Evolutionary conservation across 2,329 filamentous ascomycete genomes (phyloP).

Genomic region (Hypoxylon sp.): DNA sequence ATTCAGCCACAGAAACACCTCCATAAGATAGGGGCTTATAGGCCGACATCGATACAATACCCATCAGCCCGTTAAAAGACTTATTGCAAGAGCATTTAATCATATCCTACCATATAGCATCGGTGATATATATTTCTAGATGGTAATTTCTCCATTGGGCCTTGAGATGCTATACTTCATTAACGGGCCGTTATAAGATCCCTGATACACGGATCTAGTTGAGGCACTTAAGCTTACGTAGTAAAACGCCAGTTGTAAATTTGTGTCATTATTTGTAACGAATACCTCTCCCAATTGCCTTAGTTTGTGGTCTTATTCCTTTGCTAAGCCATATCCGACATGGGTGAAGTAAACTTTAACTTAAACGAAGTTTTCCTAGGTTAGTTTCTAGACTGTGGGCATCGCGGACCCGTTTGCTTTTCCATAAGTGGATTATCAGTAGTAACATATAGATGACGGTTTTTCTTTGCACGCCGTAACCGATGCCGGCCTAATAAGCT

Average conservation of each 20-base stretch:
- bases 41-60: too few species aligned
- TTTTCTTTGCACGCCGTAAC: constrained; percentile 8
- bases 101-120: background rate
- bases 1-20: too few species aligned
- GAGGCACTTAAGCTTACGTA: too few species aligned
- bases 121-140: background rate
- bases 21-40: too few species aligned
- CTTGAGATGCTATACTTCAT: too few species aligned
- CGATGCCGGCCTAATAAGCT: constrained; percentile 10
- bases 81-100: background rate
- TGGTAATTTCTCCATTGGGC: background rate
- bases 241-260: too few species aligned
- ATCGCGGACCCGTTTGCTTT: too few species aligned
- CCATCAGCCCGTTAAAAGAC: too few species aligned
- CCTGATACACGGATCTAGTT: too few species aligned
- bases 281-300: background rate
- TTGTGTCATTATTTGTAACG: too few species aligned
- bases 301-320: background rate
- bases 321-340: background rate
- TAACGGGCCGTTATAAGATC: too few species aligned
- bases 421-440: background rate
- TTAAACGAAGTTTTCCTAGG: background rate
- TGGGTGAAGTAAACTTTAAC: background rate
- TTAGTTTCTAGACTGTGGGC: background rate
- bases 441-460: background rate